Evolutionary conservation across 257 asterid genomes (phyloP), one percentile per base, ranked within the genome.

Genomic region (Thymus mandschuricus): DNA sequence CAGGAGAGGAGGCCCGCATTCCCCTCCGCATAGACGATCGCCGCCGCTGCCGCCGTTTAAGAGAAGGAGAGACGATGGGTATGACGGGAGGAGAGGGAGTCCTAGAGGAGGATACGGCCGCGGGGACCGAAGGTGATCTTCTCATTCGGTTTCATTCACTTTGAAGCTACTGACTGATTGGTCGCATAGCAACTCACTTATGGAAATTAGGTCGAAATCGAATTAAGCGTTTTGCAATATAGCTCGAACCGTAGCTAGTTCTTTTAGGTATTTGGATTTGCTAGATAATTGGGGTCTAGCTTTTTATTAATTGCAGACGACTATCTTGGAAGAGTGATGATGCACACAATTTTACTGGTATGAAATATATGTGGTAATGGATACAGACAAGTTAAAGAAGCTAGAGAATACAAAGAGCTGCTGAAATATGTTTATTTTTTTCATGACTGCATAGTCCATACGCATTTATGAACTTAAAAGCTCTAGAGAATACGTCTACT

Each of bases 11-110:
- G 76, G 76, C 40, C 76, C 64, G 12, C 76, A 72, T 78, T 86
- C 96, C 2, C 89, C 96, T 33, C 89, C 76, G 3, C 76, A 46
- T 13, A 72, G 70, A 64, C 45, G 76, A 41, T 72, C 76, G 3
- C 63, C 70, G 11, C 76, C 76, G 5, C 38, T 72, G 3, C 76
- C 70, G 7, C 64, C 76, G 13, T 72, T 62, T 29, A 72, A 72
- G 76, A 72, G 92, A 57, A 81, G 92, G 69, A 90, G 92, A 72
- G 95, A 85, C 64, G 90, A 87, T 73, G 82, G 71, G 38, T 82
- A 76, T 76, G 95, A 86, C 56, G 89, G 90, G 27, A 71, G 96
- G 70, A 72, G 76, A 41, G 76, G 70, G 6, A 72, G 76, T 6
- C 76, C 76, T 8, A 72, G 75, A 34, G 75, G 75, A 46, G 68